Evolutionary conservation across 2,329 filamentous ascomycete species (phyloP).

Genomic region (Neopestalotiopsis clavispora): DNA sequence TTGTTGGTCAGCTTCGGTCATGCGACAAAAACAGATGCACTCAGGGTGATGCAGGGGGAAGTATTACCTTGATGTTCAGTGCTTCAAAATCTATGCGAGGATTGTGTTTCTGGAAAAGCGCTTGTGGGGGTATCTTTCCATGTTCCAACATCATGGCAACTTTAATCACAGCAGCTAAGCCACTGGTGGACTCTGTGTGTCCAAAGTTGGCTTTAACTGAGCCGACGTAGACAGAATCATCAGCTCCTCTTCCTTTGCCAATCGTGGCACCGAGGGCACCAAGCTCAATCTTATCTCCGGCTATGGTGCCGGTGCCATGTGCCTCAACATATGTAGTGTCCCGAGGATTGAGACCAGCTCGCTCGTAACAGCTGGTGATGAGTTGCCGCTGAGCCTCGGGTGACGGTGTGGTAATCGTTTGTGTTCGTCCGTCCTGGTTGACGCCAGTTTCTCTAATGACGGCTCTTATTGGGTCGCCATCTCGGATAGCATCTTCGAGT

Average conservation of each 20-base stretch:
- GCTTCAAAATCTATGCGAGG: slow-evolving; percentile 21
- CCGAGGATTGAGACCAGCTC: slow-evolving; percentile 13
- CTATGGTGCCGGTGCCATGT: slow-evolving; percentile 19
- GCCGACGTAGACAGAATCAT: slow-evolving; percentile 20
- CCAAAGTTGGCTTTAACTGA: slow-evolving; percentile 28
- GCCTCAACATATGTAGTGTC: slow-evolving; percentile 19
- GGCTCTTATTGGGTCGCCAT: slow-evolving; percentile 40
- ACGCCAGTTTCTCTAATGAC: slow-evolving; percentile 18
- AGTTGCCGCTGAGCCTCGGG: slow-evolving; percentile 12
- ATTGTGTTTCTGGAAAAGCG: slow-evolving; percentile 21
- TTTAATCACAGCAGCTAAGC: slow-evolving; percentile 27
- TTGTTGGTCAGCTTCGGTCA: not conserved
- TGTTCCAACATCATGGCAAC: slow-evolving; percentile 22
- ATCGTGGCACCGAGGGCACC: slow-evolving; percentile 9
- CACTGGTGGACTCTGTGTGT: slow-evolving; percentile 26
- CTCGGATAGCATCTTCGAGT: slow-evolving; percentile 44
- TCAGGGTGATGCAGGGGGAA: not conserved
- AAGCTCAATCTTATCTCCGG: slow-evolving; percentile 14
- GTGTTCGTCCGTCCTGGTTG: slow-evolving; percentile 21
- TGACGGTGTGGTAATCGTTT: slow-evolving; percentile 16
- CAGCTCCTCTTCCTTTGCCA: not conserved
- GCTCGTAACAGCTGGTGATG: slow-evolving; percentile 13
- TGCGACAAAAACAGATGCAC: slow-evolving; percentile 14
- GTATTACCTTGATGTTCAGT: slow-evolving; percentile 17
- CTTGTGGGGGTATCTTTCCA: slow-evolving; percentile 22